phyloP scores from a whole-genome alignment of 2,329 filamentous ascomycete genomes.

The Pseudocercospora vitis region DNA sequence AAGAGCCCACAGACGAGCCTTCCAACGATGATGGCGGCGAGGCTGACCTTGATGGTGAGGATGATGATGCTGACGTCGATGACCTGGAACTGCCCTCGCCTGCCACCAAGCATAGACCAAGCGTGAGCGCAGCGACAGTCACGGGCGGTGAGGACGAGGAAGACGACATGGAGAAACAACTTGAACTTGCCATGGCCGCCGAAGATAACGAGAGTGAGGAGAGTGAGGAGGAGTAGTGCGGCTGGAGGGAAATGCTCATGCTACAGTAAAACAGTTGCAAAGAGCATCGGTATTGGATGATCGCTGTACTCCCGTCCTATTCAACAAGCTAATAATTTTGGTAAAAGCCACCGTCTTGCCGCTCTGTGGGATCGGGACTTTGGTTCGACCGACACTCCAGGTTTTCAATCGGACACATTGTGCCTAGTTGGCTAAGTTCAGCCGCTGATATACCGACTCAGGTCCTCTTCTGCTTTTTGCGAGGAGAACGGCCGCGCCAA shows the following conservation, averaged over 20 bases:
- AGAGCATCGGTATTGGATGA: too few relatives aligned
- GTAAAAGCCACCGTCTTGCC: too few relatives aligned
- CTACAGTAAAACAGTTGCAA: too few relatives aligned
- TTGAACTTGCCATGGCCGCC: conserved; percentile 44
- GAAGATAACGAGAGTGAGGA: conserved; percentile 43
- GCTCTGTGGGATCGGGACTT: neutral
- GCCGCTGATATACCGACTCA: neutral
- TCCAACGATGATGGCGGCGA: conserved; percentile 23
- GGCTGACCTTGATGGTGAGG: conserved; percentile 24
- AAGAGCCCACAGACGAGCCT: conserved; percentile 13
- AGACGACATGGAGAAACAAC: conserved; percentile 44
- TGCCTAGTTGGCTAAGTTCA: too few relatives aligned
- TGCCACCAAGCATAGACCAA: conserved; percentile 31
- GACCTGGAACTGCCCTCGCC: conserved; percentile 34
- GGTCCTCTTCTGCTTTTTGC: neutral
- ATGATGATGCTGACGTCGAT: conserved; percentile 39
- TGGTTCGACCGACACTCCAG: neutral
- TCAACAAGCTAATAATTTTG: too few relatives aligned
- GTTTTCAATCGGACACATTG: too few relatives aligned
- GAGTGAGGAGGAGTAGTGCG: conserved; percentile 45
- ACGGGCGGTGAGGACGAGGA: conserved; percentile 39
- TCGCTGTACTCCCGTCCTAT: too few relatives aligned
- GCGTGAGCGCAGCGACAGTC: conserved; percentile 23
- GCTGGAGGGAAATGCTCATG: too few relatives aligned
- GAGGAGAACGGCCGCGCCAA: neutral